A percentile compares a stretch with the other conserved stretches of the same genome.
Evolutionary conservation across 129 eudicot genomes (phyloP).

Genomic region (Mikania micrantha): DNA sequence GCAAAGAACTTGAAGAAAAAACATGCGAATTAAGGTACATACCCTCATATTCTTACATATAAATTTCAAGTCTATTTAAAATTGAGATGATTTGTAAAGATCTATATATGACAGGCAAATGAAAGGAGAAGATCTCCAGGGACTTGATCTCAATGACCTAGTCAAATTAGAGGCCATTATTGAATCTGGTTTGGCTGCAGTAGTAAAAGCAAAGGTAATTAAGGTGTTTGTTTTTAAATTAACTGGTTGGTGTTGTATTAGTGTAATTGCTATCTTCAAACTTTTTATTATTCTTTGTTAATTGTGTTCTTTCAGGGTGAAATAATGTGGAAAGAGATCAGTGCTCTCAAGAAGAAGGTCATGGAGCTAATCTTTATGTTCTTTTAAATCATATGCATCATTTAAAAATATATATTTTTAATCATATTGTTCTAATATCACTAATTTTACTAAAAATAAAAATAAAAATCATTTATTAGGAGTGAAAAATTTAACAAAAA

Average conservation of each 20-base stretch:
- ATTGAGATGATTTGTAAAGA: not conserved
- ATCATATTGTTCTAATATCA: too few relatives aligned
- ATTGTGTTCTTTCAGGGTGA: constrained; percentile 22
- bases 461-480: too few relatives aligned
- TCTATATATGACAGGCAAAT: constrained; percentile 14
- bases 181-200: constrained; percentile 30
- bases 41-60: not conserved
- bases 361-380: constrained; percentile 7
- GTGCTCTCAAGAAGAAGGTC: constrained; percentile 26
- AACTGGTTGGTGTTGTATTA: not conserved
- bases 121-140: constrained; percentile 32
- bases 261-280: not conserved
- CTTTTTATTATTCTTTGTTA: not conserved
- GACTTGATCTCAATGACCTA: constrained; percentile 27
- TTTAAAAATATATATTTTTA: not conserved
- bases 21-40: constrained; percentile 19
- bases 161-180: constrained; percentile 20
- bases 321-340: constrained; percentile 16
- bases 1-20: constrained; percentile 30
- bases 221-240: not conserved
- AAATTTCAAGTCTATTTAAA: not conserved
- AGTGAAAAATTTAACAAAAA: too few relatives aligned
- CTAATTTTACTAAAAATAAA: too few relatives aligned
- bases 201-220: constrained; percentile 25
- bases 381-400: not conserved